phyloP scores from a whole-genome alignment of 805 yeast species.

The Cyberlindnera maritima region DNA sequence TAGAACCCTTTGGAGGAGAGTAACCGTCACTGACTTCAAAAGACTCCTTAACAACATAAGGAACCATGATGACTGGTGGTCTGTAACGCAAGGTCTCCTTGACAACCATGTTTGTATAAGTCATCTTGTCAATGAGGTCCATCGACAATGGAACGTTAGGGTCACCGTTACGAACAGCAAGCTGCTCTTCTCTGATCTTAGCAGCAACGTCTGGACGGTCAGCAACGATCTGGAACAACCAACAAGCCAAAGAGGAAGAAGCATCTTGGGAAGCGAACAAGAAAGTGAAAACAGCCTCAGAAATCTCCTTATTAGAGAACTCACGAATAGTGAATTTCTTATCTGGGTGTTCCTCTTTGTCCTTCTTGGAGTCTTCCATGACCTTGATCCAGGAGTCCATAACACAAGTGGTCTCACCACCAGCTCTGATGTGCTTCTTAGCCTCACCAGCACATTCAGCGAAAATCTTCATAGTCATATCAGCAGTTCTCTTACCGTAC shows the following conservation, averaged over 20 bases:
- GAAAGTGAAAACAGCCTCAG: constrained; percentile 95
- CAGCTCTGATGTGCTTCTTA: constrained; percentile 71
- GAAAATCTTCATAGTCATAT: constrained; percentile 89
- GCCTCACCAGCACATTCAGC: constrained; percentile 87
- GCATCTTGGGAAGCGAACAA: constrained; percentile 98
- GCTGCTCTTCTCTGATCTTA: constrained; percentile 90
- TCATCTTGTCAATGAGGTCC: constrained; percentile 82
- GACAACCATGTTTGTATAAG: constrained; percentile 85
- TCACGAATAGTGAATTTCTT: constrained; percentile 68
- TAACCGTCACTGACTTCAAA: constrained; percentile 83
- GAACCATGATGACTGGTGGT: constrained; percentile 98
- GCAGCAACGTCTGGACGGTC: constrained; percentile 89
- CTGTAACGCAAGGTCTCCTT: constrained; percentile 90
- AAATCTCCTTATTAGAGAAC: constrained; percentile 85
- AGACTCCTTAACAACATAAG: constrained; percentile 84
- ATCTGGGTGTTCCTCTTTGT: constrained; percentile 47
- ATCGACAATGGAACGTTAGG: constrained; percentile 58
- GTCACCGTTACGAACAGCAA: constrained; percentile 76
- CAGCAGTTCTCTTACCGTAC: constrained; percentile 94
- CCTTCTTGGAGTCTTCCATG: constrained; percentile 68
- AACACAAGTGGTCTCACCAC: constrained; percentile 81
- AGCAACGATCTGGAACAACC: constrained; percentile 95
- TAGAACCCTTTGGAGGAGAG: constrained; percentile 94
- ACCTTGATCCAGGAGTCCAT: constrained; percentile 93
- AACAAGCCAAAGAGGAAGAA: constrained; percentile 93